phyloP scores from a whole-genome alignment of 139 green algal species.

The Coccomyxa sp. region DNA sequence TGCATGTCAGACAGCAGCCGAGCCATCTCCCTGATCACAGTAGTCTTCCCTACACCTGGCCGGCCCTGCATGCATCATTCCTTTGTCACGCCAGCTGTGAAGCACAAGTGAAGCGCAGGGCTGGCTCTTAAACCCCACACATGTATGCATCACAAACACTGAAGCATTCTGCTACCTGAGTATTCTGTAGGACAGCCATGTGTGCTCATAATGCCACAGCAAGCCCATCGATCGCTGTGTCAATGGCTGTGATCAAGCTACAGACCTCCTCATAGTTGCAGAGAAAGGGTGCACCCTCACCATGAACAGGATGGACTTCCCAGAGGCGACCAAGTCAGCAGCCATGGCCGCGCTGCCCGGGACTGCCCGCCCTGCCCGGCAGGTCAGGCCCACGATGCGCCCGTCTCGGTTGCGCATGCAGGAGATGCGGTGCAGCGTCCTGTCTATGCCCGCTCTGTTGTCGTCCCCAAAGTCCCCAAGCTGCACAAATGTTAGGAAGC shows the following conservation, averaged over 20 bases:
- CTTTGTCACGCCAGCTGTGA: too few species aligned
- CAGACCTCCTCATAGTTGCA: too few species aligned
- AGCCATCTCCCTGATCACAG: slow-evolving; percentile 69
- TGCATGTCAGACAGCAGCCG: slow-evolving; percentile 10
- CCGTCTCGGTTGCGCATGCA: slow-evolving; percentile 75
- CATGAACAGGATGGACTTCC: slow-evolving; percentile 39
- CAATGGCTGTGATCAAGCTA: too few species aligned
- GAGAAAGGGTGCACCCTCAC: slow-evolving; percentile 6
- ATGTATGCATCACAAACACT: too few species aligned
- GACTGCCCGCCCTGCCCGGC: slow-evolving; percentile 64
- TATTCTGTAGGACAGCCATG: too few species aligned
- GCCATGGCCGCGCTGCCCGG: slow-evolving; percentile 50
- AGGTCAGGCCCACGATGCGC: slow-evolving; percentile 71
- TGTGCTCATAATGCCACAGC: too few species aligned
- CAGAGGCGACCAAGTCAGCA: slow-evolving; percentile 26
- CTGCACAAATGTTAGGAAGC: slow-evolving; percentile 16
- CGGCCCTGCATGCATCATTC: not conserved
- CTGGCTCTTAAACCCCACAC: too few species aligned
- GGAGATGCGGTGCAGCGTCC: slow-evolving; percentile 90
- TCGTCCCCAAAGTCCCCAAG: slow-evolving; percentile 83
- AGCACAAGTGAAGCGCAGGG: too few species aligned
- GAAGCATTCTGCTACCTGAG: too few species aligned
- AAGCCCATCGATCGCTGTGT: too few species aligned
- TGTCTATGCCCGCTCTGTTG: slow-evolving; percentile 91
- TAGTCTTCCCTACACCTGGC: slow-evolving; percentile 83